phyloP scores from a whole-genome alignment of 768 basidiomycete genomes.

The Termitomyces sp. region DNA sequence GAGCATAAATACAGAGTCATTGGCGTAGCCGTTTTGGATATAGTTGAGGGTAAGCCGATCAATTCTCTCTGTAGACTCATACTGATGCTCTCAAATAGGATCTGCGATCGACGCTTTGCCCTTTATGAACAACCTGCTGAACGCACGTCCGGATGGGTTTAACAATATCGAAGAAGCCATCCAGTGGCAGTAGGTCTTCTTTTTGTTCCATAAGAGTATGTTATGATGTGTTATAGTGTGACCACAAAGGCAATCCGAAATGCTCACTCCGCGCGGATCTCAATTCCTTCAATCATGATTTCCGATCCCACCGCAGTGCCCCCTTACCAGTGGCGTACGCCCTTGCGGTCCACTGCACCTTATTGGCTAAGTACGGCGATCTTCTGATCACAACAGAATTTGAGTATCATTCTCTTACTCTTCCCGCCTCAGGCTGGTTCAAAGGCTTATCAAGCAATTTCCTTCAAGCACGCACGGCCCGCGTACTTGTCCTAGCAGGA shows the following conservation, averaged over 20 bases:
- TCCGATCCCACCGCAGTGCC: conserved; percentile 35
- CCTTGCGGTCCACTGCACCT: conserved; percentile 75
- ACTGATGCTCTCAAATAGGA: conserved; percentile 38
- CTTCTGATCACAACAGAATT: neutral
- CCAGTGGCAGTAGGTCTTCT: conserved; percentile 84
- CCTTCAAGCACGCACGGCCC: conserved; percentile 69
- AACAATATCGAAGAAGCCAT: conserved; percentile 79
- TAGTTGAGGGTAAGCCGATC: conserved; percentile 67
- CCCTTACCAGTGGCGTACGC: conserved; percentile 75
- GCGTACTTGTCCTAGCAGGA: conserved; percentile 87
- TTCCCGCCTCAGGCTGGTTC: conserved; percentile 74
- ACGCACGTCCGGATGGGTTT: conserved; percentile 83
- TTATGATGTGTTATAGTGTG: conserved; percentile 40
- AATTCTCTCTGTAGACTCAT: neutral
- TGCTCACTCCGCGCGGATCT: conserved; percentile 75
- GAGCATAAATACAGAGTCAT: conserved; percentile 63
- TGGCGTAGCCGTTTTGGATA: conserved; percentile 80
- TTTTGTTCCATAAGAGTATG: conserved; percentile 1
- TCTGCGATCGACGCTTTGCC: conserved; percentile 92
- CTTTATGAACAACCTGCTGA: conserved; percentile 85
- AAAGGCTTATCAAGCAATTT: conserved; percentile 75
- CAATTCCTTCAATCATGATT: conserved; percentile 75
- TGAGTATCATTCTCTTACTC: neutral
- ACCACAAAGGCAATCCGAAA: conserved; percentile 81
- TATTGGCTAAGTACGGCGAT: conserved; percentile 78